Conservation (phyloP, 2,329 filamentous ascomycete species). For the Leptographium procerum region DNA sequence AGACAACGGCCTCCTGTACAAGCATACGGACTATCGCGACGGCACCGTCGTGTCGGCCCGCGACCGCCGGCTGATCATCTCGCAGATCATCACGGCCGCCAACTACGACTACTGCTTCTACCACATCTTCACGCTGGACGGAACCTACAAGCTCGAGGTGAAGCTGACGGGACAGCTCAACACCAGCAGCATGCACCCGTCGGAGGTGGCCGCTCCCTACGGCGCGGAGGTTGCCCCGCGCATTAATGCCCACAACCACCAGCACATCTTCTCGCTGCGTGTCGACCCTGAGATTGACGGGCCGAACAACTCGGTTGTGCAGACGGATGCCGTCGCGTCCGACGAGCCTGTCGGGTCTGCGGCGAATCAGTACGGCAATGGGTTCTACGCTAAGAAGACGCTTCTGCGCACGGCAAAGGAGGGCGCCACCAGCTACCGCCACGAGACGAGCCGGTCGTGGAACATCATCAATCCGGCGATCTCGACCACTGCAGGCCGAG, state of each 20-base stretch:
- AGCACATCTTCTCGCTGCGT: slow-evolving; percentile 87
- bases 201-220: slow-evolving; percentile 75
- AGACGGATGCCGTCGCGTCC: slow-evolving; percentile 63
- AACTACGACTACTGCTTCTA: slow-evolving; percentile 72
- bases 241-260: slow-evolving; percentile 91
- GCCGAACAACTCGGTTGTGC: slow-evolving; percentile 72
- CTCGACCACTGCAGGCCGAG: slow-evolving; percentile 74
- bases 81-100: slow-evolving; percentile 86
- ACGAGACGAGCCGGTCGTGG: slow-evolving; percentile 71
- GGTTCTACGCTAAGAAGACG: slow-evolving; percentile 77
- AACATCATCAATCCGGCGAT: slow-evolving; percentile 77
- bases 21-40: slow-evolving; percentile 87
- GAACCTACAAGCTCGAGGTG: slow-evolving; percentile 83
- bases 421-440: slow-evolving; percentile 69
- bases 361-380: slow-evolving; percentile 84
- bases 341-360: slow-evolving; percentile 65
- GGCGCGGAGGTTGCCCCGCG: slow-evolving; percentile 85
- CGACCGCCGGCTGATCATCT: slow-evolving; percentile 74
- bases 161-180: slow-evolving; percentile 88
- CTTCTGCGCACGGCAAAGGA: slow-evolving; percentile 62
- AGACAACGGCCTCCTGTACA: slow-evolving; percentile 83
- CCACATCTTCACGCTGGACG: slow-evolving; percentile 50
- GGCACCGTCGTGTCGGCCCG: slow-evolving; percentile 77
- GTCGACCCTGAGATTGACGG: slow-evolving; percentile 73
- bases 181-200: slow-evolving; percentile 71